A percentile compares a stretch with the other conserved stretches of the same genome.
Evolutionary conservation across 306 rosid genomes (phyloP).

Genomic region (Mimosa bimucronata): DNA sequence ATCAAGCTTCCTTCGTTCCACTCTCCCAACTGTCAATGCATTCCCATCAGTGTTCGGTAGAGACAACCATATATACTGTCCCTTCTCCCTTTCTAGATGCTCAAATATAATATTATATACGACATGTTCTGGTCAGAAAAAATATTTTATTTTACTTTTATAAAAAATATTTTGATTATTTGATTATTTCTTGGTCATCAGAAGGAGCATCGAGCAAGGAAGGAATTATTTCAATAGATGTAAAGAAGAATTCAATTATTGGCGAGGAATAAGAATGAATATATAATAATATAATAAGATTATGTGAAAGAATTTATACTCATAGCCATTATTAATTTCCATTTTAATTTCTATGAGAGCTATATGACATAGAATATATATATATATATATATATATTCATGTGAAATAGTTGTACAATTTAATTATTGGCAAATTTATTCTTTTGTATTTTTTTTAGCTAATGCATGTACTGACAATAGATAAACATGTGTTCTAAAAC

Average conservation of each 20-base stretch:
- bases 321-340: background rate
- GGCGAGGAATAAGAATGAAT: conserved; percentile 1
- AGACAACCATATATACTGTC: conserved; percentile 27
- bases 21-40: conserved; percentile 27
- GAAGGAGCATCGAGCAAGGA: background rate
- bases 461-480: background rate
- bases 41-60: conserved; percentile 31
- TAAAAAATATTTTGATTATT: background rate
- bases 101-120: background rate
- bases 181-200: background rate
- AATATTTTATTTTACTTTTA: too few species aligned
- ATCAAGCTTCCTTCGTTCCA: conserved; percentile 27
- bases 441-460: background rate
- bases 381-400: background rate
- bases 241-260: conserved; percentile 3
- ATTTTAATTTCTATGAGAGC: background rate
- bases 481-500: background rate
- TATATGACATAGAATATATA: background rate
- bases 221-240: background rate
- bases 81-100: conserved; percentile 5
- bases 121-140: background rate
- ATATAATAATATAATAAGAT: background rate
- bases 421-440: background rate
- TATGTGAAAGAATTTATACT: conserved; percentile 12
- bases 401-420: background rate